These are phyloP conservation scores for Aureobasidium lini DNA, from an alignment of 2,329 filamentous ascomycete genomes.

Conservation along the genomic window DNA sequence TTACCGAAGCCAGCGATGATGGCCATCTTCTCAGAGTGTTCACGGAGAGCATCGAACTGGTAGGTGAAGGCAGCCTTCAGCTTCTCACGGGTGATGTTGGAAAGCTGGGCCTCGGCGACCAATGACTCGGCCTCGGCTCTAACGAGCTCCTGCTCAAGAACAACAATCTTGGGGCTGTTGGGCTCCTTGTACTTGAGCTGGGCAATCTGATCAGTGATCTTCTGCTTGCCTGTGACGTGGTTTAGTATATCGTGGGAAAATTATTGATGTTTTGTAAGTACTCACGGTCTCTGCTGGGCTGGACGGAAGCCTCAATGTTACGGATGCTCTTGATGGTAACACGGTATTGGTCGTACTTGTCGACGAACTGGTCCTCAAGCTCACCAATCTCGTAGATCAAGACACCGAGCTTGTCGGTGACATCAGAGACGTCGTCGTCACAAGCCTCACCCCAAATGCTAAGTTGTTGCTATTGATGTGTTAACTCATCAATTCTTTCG, in stretches of 20 bases:
- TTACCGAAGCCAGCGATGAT: constrained; percentile 98
- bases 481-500: constrained; percentile 18
- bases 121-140: constrained; percentile 98
- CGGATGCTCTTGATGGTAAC: constrained; percentile 99
- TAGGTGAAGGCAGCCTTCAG: constrained; percentile 97
- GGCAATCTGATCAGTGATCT: constrained; percentile 97
- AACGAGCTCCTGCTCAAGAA: constrained; percentile 96
- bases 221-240: constrained; percentile 71
- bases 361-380: constrained; percentile 95
- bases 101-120: constrained; percentile 93
- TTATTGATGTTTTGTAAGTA: constrained; percentile 13
- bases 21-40: constrained; percentile 96
- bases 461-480: constrained; percentile 73
- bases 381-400: constrained; percentile 98
- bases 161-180: constrained; percentile 93
- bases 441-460: constrained; percentile 94
- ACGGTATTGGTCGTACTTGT: constrained; percentile 98
- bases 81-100: constrained; percentile 99
- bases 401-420: constrained; percentile 97
- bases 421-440: constrained; percentile 96
- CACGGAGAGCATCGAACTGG: constrained; percentile 93
- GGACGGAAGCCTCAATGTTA: constrained; percentile 97
- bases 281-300: constrained; percentile 93
- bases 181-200: constrained; percentile 99
- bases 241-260: constrained; percentile 16